Base-by-base conservation (phyloP, 2,329 filamentous ascomycete species). In the Chaetoscypha palmicola region DNA sequence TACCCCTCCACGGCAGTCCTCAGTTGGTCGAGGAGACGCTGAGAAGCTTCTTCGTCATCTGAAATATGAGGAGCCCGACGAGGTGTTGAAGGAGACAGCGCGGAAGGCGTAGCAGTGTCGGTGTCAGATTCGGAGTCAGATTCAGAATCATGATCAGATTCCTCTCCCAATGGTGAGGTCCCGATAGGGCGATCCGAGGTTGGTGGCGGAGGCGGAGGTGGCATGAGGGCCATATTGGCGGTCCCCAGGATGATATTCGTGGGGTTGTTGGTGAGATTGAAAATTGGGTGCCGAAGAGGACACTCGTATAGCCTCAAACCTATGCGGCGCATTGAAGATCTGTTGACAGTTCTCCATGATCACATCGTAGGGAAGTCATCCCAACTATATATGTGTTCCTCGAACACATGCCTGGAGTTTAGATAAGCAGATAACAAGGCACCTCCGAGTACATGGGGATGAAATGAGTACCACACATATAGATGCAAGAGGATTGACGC, bases 121-220 rank as follows among this genome's bases (percentile, higher is more conserved):
- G 47, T 45, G 20, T 49, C 44, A 11, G 49, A 47, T 17, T 51
- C 46, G 16, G 35, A 38, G 20, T 49, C 42, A 28, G 45, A 43
- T 14, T 43, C 45, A 21, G 40, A 43, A 11, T 47, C 45, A 17
- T 38, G 37, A 40, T 41, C 32, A 37, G 35, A 43, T 14, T 39
- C 45, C 10, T 23, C 20, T 32, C 35, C 26, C 14, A 33, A 26
- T 21, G 28, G 33, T 20, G 38, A 21, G 16, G 16, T 39, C 23
- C 35, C 23, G 37, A 43, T 43, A 42, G 40, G 45, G 16, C 26
- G 19, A 20, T 40, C 21, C 12, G 36, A 35, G 23, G 36, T 36
- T 40, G 30, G 45, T 40, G 45, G 40, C 37, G 40, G 41, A 10
- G 45, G 45, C 32, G 40, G 36, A 38, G 43, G 43, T 22, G 45